Evolutionary conservation across 768 basidiomycete species (phyloP).

Genomic region (Thelephora ganbajun): DNA sequence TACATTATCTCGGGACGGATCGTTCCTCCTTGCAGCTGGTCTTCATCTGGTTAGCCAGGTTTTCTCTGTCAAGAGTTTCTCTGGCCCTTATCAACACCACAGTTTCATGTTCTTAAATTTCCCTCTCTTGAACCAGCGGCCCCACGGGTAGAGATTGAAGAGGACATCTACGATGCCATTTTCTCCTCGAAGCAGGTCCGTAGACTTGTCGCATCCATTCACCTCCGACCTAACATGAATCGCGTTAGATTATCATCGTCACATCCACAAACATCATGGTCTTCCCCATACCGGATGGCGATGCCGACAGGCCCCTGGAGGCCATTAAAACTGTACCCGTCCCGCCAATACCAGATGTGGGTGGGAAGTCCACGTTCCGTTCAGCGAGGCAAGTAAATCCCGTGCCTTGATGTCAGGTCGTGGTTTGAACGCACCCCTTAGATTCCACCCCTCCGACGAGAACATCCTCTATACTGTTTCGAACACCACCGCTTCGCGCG

Average conservation of each 20-base stretch:
- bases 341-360: conserved; percentile 32
- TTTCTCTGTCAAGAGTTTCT: background rate
- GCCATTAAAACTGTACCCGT: conserved; percentile 38
- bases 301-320: conserved; percentile 19
- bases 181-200: conserved; percentile 56
- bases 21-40: conserved; percentile 58
- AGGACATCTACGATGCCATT: conserved; percentile 78
- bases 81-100: background rate
- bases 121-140: conserved; percentile 24
- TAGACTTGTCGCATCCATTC: conserved; percentile 2
- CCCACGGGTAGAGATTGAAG: conserved; percentile 34
- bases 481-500: conserved; percentile 54
- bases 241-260: conserved; percentile 44
- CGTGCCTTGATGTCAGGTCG: conserved; percentile 4
- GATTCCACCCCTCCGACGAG: conserved; percentile 40
- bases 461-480: conserved; percentile 53
- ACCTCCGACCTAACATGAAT: background rate
- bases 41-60: conserved; percentile 42
- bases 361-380: conserved; percentile 44
- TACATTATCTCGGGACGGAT: conserved; percentile 56
- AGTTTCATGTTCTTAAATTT: conserved; percentile 14
- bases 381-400: conserved; percentile 33
- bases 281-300: conserved; percentile 46
- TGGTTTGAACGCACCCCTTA: conserved; percentile 15
- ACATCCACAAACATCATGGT: conserved; percentile 52